Base-by-base conservation (phyloP, 2,329 filamentous ascomycete genomes). In the Fusarium xyrophilum region DNA sequence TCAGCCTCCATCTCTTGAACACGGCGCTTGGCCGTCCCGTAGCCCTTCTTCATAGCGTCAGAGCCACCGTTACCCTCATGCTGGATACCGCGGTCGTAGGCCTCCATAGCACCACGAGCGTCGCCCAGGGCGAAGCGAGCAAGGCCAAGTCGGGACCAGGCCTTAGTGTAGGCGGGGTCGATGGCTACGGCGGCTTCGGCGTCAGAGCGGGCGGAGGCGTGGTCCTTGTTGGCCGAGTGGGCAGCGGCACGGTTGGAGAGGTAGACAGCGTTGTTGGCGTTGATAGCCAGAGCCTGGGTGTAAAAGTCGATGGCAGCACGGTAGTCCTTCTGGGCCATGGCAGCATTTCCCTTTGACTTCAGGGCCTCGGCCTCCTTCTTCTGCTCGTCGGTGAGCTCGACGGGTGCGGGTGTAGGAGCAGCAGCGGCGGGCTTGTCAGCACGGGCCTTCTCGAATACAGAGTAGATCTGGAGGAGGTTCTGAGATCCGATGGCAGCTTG, bases 11-110 rank as follows among this genome's bases (percentile, higher is more conserved):
- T 87, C 80, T 97, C 93, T 68, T 95, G 93, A 46, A 96, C 90
- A 74, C 92, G 88, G 75, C 89, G 89, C 86, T 92, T 96, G 55
- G 94, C 95, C 19, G 96, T 98, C 86, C 98, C 94, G 77, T 88
- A 96, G 23, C 96, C 96, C 82, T 95, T 96, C 85, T 93, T 95
- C 96, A 98, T 98, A 64, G 95, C 93, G 19, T 98, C 94, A 72
- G 92, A 96, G 65, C 96, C 96, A 56, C 96, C 96, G 76, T 89
- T 96, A 53, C 96, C 95, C 81, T 99, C 96, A 69, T 93, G 88
- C 78, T 97, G 92, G 76, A 99, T 98, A 55, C 96, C 96, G 79
- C 92, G 88, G 80, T 90, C 84, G 82, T 99, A 99, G 21, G 96
- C 96, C 74, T 98, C 94, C 90, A 97, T 97, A 68, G 92, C 91